A percentile compares a stretch with the other conserved stretches of the same genome.
Evolutionary conservation across 345 rosid genomes (phyloP).

Genomic region (Citrus australasica): DNA sequence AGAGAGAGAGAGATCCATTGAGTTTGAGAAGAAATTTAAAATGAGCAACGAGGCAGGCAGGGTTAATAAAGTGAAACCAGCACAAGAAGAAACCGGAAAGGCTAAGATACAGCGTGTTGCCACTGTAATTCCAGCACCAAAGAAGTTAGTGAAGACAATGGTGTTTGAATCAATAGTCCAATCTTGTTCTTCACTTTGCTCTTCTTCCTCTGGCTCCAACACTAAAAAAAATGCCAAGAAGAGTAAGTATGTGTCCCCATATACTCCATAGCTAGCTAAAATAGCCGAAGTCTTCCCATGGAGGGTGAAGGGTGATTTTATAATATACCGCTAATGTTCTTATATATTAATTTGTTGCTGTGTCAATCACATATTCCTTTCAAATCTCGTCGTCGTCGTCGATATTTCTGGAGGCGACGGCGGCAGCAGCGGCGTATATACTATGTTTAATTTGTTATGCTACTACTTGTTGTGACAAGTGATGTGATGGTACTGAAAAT

Average conservation of each 20-base stretch:
- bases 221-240: background rate
- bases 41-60: background rate
- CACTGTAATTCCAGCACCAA: slow-evolving; percentile 16
- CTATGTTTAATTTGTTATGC: background rate
- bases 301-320: no score
- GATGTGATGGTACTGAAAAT: background rate
- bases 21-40: background rate
- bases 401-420: background rate
- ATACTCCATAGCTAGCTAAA: background rate
- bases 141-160: slow-evolving; percentile 18
- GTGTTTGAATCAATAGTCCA: background rate
- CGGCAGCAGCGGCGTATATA: background rate
- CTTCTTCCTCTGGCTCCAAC: background rate
- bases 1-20: background rate
- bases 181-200: background rate
- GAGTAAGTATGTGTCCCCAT: background rate
- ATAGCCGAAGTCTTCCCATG: background rate
- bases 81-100: background rate
- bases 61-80: background rate
- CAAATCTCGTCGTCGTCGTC: background rate
- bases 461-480: background rate
- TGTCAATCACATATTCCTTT: no score
- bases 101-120: slow-evolving; percentile 2
- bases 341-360: no score
- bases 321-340: no score